Evolutionary conservation across 495 filamentous ascomycete species (phyloP), one percentile per base, ranked within the genome.

Genomic region (Jackrogersella minutella): DNA sequence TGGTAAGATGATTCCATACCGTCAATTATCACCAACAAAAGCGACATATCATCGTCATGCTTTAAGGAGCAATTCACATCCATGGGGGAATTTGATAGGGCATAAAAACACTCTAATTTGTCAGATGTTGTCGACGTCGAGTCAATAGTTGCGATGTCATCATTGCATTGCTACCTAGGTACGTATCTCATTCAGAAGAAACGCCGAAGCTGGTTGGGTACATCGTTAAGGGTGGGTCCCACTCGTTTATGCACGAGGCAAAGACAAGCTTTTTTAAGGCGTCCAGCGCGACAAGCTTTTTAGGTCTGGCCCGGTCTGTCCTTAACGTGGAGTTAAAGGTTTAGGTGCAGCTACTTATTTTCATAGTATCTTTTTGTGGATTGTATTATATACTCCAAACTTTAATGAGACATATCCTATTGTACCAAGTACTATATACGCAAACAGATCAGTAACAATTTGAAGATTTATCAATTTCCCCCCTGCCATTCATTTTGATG

Each of bases 181-280:
- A n/a, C n/a, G n/a, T n/a, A n/a, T n/a, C n/a, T n/a, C n/a, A n/a
- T n/a, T n/a, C 37, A 52, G 36, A 47, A 47, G 52, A 28, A 26
- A 49, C 30, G 44, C 11, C 13, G 13, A 10, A 10, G 9, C 47
- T 64, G 66, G 34, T 69, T 69, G 66, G 66, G 14, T n/a, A 11
- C n/a, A 31, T 51, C 10, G 16, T 10, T n/a, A 49, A 24, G 33
- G 33, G 53, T 63, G 55, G 66, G 34, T n/a, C 50, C 60, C 24
- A 64, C 57, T 69, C 66, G 55, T 60, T 60, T 64, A 69, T 69
- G 66, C 66, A 69, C 50, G 66, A 64, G 30, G 51, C 41, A 64
- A n/a, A 69, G 66, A 69, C 66, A 69, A 69, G 66, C 66, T 69
- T 69, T 69, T 69, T 69, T 64, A 64, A 64, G 66, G 56, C 60